Percentiles rank a stretch among this genome's conserved stretches.
Evolutionary conservation across 164 flowering plant genomes (phyloP).

Genomic region (Brasenia schreberi): DNA sequence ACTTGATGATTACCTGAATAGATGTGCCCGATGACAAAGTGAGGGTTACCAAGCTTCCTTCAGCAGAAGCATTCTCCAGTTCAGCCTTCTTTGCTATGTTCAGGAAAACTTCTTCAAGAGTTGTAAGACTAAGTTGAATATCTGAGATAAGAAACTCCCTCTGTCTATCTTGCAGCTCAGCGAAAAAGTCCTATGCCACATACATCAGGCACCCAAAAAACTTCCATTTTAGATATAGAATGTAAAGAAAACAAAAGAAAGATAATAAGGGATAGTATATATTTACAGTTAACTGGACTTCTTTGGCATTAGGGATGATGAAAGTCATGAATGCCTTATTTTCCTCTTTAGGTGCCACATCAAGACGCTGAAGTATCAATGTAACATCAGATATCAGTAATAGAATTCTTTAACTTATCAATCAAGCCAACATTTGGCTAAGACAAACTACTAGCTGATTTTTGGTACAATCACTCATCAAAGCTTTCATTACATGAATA

Average conservation of each 20-base stretch:
- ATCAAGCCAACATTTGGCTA: too few species aligned
- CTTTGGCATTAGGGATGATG: conserved; percentile 78
- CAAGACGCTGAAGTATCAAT: conserved; percentile 45
- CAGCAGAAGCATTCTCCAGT: conserved; percentile 73
- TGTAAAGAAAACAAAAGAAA: neutral
- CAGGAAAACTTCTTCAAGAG: conserved; percentile 95
- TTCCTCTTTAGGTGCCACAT: conserved; percentile 74
- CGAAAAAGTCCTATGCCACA: conserved; percentile 32
- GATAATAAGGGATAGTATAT: neutral
- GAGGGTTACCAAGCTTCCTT: conserved; percentile 48
- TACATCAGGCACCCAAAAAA: neutral
- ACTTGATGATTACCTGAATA: conserved; percentile 31
- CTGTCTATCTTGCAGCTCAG: conserved; percentile 72
- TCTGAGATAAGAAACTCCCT: conserved; percentile 76
- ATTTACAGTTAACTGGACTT: conserved; percentile 47
- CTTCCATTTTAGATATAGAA: neutral
- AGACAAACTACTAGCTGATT: too few species aligned
- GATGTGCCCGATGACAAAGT: conserved; percentile 51
- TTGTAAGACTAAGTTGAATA: conserved; percentile 79
- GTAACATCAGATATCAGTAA: conserved; percentile 10
- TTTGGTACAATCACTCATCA: too few species aligned
- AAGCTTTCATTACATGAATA: too few species aligned
- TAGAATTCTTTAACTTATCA: neutral
- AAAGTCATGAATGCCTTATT: conserved; percentile 65
- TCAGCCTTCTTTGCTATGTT: conserved; percentile 89